Evolutionary conservation across 2,329 filamentous ascomycete genomes (phyloP), one percentile per base, ranked within the genome.

Genomic region (Aspergillus sp.): DNA sequence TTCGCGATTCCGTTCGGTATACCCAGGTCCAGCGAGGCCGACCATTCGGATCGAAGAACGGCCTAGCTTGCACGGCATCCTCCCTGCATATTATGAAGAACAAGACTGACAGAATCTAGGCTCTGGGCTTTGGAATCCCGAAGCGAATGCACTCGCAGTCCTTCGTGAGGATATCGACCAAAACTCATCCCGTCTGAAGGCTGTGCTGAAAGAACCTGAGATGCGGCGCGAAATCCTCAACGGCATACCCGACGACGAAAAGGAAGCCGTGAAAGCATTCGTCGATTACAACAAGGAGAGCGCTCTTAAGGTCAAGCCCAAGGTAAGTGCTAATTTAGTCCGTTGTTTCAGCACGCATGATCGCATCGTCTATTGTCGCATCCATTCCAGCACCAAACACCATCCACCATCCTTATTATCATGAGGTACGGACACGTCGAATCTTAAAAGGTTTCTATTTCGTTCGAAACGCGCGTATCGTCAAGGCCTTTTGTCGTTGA

Each of bases 301-400:
- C 52, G 88, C 89, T 12, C 74, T 96, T 44, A 95, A 94, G 75
- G 91, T 82, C 33, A 84, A 85, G 62, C 90, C 90, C 4, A 91
- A 90, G 81, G 88, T 89, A 66, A 65, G 78, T 71, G 9, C 30
- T 39, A 25, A 10, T 12, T 6, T 5, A 27, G 5, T 10, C 10
- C n/a, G 15, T 15, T 43, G 20, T 19, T 15, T 13, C 32, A 20
- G 7, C 12, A 22, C 17, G n/a, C 15, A 23, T 38, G 17, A 17
- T 38, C 22, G 19, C 43, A 32, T 22, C 50, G 3, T 44, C 7
- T 27, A 10, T 27, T 27, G 25, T 30, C 25, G 25, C 25, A 4
- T 30, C 25, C 42, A 33, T 22, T 32, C 15, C 19, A 23, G 13
- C n/a, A 27, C 5, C 33, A 3, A n/a, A 13, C 33, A n/a, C 6